Conservation (phyloP, 352 stramenopile genomes). For the Pythium grandisporangium region DNA sequence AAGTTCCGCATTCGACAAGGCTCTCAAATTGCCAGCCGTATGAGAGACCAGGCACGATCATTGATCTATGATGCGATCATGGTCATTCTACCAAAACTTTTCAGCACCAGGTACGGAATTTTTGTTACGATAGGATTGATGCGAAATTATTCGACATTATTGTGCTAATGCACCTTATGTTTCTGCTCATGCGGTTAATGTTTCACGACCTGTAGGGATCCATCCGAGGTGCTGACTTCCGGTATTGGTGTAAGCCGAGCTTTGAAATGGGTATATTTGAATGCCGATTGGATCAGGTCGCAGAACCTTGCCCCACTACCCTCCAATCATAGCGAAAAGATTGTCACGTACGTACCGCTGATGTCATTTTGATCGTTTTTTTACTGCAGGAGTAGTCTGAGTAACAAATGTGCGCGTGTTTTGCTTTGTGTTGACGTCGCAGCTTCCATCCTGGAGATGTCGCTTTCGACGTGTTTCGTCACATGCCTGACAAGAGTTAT, state of each 20-base stretch:
- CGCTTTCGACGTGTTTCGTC: slow-evolving; percentile 77
- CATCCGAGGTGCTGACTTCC: slow-evolving; percentile 54
- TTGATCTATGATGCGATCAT: slow-evolving; percentile 76
- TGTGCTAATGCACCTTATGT: too few relatives aligned
- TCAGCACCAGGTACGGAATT: slow-evolving; percentile 46
- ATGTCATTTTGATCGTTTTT: not conserved
- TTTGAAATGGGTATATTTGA: slow-evolving; percentile 84
- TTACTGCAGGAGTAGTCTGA: slow-evolving; percentile 1
- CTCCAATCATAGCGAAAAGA: slow-evolving; percentile 7
- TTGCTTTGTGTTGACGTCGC: not conserved
- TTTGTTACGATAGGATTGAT: too few relatives aligned
- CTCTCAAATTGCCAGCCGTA: slow-evolving; percentile 21
- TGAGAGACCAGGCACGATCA: slow-evolving; percentile 26
- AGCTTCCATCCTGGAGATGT: slow-evolving; percentile 49
- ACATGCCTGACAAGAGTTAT: slow-evolving; percentile 77
- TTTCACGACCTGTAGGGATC: slow-evolving; percentile 63
- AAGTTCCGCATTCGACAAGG: slow-evolving; percentile 36
- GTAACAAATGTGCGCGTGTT: not conserved
- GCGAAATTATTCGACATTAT: too few relatives aligned
- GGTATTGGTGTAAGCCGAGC: slow-evolving; percentile 57
- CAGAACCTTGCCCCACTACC: slow-evolving; percentile 46
- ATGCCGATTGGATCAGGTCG: slow-evolving; percentile 76
- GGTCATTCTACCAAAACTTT: slow-evolving; percentile 67
- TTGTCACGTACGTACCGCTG: slow-evolving; percentile 28
- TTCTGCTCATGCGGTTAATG: too few relatives aligned